A percentile compares a stretch with the other conserved stretches of the same genome.
These are phyloP conservation scores for Alternaria solani DNA, from an alignment of 2,329 filamentous ascomycete species.

Conservation along the genomic window DNA sequence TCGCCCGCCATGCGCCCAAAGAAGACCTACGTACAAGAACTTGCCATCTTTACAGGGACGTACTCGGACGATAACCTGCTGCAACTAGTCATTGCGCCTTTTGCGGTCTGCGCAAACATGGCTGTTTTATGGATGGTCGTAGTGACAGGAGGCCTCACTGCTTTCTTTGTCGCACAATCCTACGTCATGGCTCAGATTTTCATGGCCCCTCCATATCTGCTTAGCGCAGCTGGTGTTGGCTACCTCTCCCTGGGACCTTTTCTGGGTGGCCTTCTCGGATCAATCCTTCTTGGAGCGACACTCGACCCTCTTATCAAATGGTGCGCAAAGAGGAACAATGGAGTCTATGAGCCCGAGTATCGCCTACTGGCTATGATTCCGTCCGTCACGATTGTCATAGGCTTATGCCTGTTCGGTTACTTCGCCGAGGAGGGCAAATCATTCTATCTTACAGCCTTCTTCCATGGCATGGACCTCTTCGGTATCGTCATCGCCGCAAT, in stretches of 20 bases:
- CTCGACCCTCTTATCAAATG: slow-evolving; percentile 52
- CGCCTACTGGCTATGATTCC: slow-evolving; percentile 52
- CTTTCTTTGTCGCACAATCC: slow-evolving; percentile 55
- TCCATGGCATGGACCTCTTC: slow-evolving; percentile 47
- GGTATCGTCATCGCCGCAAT: slow-evolving; percentile 46
- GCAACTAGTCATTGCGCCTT: slow-evolving; percentile 53
- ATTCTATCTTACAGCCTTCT: slow-evolving; percentile 43
- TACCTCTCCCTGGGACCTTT: slow-evolving; percentile 55
- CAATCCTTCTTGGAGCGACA: slow-evolving; percentile 27
- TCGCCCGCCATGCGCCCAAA: slow-evolving; percentile 31
- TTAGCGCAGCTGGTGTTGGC: slow-evolving; percentile 53
- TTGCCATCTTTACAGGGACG: slow-evolving; percentile 52
- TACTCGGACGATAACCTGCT: slow-evolving; percentile 51
- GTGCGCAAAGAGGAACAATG: slow-evolving; percentile 59
- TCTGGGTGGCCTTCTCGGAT: slow-evolving; percentile 48
- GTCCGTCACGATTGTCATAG: slow-evolving; percentile 45
- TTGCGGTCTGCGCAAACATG: slow-evolving; percentile 61
- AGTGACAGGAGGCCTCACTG: slow-evolving; percentile 54
- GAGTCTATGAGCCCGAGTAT: slow-evolving; percentile 65
- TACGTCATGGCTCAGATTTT: slow-evolving; percentile 59
- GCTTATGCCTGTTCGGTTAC: slow-evolving; percentile 53
- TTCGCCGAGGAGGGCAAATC: slow-evolving; percentile 33
- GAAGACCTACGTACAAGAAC: slow-evolving; percentile 49
- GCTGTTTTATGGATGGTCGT: slow-evolving; percentile 62
- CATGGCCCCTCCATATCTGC: slow-evolving; percentile 57